Percentiles rank a stretch among this genome's conserved stretches.
These are phyloP conservation scores for Elaeis oleifera DNA, from an alignment of 202 grass and related monocot species.

Conservation along the genomic window DNA sequence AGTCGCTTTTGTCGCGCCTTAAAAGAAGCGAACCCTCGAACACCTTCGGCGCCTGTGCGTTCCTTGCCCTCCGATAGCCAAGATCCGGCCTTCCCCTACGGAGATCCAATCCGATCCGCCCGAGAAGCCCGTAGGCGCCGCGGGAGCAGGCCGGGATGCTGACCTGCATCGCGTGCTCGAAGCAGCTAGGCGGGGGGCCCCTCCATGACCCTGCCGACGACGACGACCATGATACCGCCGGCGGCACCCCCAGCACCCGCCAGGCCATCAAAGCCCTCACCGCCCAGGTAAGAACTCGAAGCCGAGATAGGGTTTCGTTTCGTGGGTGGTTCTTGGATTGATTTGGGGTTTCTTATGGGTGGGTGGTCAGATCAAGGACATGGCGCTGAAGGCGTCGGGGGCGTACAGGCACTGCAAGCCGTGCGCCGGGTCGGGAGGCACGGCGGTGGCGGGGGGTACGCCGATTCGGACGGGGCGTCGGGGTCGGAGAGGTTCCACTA, in stretches of 20 bases:
- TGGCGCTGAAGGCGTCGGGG: constrained; percentile 69
- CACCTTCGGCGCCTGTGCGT: too few species aligned
- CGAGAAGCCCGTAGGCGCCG: too few species aligned
- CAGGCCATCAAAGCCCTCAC: constrained; percentile 69
- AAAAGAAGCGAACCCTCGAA: too few species aligned
- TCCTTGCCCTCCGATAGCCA: too few species aligned
- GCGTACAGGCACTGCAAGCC: constrained; percentile 83
- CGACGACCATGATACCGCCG: constrained; percentile 18
- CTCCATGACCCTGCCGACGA: constrained; percentile 43
- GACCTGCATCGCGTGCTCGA: constrained; percentile 64
- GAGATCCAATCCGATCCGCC: background rate
- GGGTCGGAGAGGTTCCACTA: constrained; percentile 60
- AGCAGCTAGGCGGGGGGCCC: constrained; percentile 33
- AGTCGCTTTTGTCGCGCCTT: too few species aligned
- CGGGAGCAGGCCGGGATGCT: constrained; percentile 29
- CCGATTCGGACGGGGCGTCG: constrained; percentile 35
- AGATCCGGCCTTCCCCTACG: background rate
- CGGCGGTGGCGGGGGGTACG: constrained; percentile 34
- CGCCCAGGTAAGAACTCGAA: constrained; percentile 34
- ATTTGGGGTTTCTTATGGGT: background rate
- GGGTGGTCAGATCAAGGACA: constrained; percentile 58
- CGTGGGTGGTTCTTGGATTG: too few species aligned
- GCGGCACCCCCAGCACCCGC: constrained; percentile 42
- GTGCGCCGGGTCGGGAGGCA: constrained; percentile 36
- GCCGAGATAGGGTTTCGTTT: too few species aligned